These are phyloP conservation scores for Protea cynaroides DNA, from an alignment of 164 flowering plant genomes.

Conservation along the genomic window DNA sequence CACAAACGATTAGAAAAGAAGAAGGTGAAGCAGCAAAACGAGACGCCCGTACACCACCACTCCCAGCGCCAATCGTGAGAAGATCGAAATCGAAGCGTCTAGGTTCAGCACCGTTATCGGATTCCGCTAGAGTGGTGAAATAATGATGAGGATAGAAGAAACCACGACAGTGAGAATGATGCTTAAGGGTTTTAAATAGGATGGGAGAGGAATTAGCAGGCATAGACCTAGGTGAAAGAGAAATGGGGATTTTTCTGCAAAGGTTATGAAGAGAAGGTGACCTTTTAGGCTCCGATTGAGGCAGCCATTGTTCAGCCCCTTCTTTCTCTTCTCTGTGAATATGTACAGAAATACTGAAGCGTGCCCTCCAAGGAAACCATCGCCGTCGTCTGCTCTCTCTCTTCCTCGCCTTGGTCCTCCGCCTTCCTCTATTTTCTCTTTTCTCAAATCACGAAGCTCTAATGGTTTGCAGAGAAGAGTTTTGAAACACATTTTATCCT, in stretches of 20 bases:
- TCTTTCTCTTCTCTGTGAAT: no score
- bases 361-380: no score
- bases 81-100: slow-evolving; percentile 61
- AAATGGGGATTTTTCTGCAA: slow-evolving; percentile 23
- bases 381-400: no score
- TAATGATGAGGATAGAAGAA: slow-evolving; percentile 17
- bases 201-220: slow-evolving; percentile 13
- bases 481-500: no score
- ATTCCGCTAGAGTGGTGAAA: slow-evolving; percentile 34
- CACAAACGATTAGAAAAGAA: no score
- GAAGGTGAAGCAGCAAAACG: slow-evolving; percentile 73
- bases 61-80: slow-evolving; percentile 78
- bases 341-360: no score
- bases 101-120: slow-evolving; percentile 41
- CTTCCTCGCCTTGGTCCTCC: no score
- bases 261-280: slow-evolving; percentile 32
- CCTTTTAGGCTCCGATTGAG: slow-evolving; percentile 18
- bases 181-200: slow-evolving; percentile 17
- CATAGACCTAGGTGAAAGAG: slow-evolving; percentile 12
- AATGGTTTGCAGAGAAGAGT: no score
- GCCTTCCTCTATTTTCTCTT: no score
- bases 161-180: slow-evolving; percentile 18
- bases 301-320: slow-evolving; percentile 2
- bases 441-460: no score
- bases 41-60: slow-evolving; percentile 78